These are phyloP conservation scores for Eutrema yunnanense DNA, from an alignment of 345 rosid species.

Conservation along the genomic window DNA sequence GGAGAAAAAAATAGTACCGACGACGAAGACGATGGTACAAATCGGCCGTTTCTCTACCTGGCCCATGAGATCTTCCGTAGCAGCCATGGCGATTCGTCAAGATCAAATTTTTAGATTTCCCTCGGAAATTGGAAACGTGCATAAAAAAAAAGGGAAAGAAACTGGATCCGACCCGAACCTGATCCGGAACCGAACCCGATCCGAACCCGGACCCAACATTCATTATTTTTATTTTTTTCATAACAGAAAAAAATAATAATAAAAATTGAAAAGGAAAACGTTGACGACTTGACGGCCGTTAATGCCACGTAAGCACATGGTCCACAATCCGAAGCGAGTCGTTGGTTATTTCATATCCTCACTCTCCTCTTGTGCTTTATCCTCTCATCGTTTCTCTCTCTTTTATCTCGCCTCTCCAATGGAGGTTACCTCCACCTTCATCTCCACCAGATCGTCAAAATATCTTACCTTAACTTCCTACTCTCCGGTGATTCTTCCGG, in stretches of 20 bases:
- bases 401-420: slow-evolving; percentile 28
- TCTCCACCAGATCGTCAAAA: slow-evolving; percentile 40
- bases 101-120: slow-evolving; percentile 4
- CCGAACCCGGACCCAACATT: neutral
- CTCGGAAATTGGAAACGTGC: neutral
- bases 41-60: slow-evolving; percentile 36
- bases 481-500: slow-evolving; percentile 31
- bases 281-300: slow-evolving; percentile 33
- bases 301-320: slow-evolving; percentile 29
- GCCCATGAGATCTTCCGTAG: slow-evolving; percentile 30
- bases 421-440: slow-evolving; percentile 44
- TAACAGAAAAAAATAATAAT: too few species aligned
- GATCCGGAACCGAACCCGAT: neutral
- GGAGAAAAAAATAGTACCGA: slow-evolving; percentile 39
- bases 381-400: slow-evolving; percentile 24
- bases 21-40: slow-evolving; percentile 52
- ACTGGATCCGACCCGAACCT: neutral
- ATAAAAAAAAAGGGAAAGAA: neutral
- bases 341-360: slow-evolving; percentile 29
- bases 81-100: slow-evolving; percentile 37
- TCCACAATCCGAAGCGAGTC: slow-evolving; percentile 13
- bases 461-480: slow-evolving; percentile 31
- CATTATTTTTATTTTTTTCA: neutral
- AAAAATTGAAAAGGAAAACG: neutral
- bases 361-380: slow-evolving; percentile 18